Percentiles rank a stretch among this genome's conserved stretches.
phyloP scores from a whole-genome alignment of 2,329 filamentous ascomycete genomes.

The Scedosporium dehoogii region DNA sequence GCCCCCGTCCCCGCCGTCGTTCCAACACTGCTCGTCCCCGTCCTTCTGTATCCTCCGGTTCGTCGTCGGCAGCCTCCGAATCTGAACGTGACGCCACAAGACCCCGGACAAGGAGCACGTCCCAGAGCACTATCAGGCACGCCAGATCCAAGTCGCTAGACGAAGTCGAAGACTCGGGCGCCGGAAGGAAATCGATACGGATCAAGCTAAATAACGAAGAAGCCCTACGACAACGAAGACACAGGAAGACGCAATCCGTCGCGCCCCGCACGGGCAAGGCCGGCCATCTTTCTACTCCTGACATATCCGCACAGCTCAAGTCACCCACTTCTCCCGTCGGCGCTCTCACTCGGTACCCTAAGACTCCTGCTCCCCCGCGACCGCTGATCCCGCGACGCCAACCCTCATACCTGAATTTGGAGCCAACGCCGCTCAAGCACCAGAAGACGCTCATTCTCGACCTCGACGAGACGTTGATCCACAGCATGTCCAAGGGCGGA shows the following conservation, averaged over 20 bases:
- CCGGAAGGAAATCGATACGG: constrained; percentile 60
- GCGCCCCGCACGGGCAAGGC: constrained; percentile 12
- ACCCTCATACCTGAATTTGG: constrained; percentile 69
- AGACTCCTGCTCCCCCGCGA: constrained; percentile 77
- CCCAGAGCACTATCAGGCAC: constrained; percentile 32
- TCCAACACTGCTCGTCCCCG: constrained; percentile 2
- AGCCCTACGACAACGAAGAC: constrained; percentile 35
- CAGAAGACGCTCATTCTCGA: constrained; percentile 94
- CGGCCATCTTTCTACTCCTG: constrained; percentile 20
- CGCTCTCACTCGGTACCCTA: constrained; percentile 79
- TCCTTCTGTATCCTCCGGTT: constrained; percentile 31
- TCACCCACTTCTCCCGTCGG: constrained; percentile 80
- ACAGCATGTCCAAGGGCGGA: constrained; percentile 94
- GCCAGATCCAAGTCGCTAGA: constrained; percentile 49
- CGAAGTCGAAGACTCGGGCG: not conserved
- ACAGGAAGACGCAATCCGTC: constrained; percentile 19
- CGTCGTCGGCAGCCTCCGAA: constrained; percentile 58
- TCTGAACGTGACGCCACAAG: constrained; percentile 50
- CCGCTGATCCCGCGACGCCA: constrained; percentile 83
- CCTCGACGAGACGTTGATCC: constrained; percentile 93
- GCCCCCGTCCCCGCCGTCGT: constrained; percentile 8
- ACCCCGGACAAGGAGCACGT: constrained; percentile 12
- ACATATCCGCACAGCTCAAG: constrained; percentile 74
- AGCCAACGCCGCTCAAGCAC: constrained; percentile 43
- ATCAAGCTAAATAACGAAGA: constrained; percentile 86